These are phyloP conservation scores for Aspergillus transmontanensis DNA, from an alignment of 2,329 filamentous ascomycete species.

Conservation along the genomic window DNA sequence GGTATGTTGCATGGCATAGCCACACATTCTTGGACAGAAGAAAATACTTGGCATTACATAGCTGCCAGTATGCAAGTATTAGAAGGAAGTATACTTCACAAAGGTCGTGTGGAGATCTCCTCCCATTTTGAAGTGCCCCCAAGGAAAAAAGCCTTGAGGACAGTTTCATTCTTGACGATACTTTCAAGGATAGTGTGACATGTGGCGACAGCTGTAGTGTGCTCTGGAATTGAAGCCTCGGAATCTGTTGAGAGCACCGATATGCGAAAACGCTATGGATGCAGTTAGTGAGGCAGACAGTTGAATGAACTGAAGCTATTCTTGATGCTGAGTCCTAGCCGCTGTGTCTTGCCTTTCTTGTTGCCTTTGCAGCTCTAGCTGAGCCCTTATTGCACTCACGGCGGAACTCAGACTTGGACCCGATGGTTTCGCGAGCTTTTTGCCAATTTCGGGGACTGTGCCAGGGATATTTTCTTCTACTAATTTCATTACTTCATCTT, in stretches of 20 bases:
- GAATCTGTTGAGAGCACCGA: constrained; percentile 6
- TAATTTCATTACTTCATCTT: constrained; percentile 37
- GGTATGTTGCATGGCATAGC: not conserved
- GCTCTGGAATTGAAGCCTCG: constrained; percentile 13
- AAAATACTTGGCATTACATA: not conserved
- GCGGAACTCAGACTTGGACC: constrained; percentile 15
- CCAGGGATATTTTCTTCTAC: constrained; percentile 29
- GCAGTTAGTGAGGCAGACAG: not conserved
- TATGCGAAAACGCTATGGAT: constrained; percentile 2
- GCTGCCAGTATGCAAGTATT: not conserved
- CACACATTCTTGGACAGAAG: not conserved
- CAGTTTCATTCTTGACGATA: not conserved
- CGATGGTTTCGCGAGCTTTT: constrained; percentile 13
- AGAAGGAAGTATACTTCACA: not conserved
- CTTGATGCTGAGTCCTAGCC: not conserved
- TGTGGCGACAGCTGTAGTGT: constrained; percentile 6
- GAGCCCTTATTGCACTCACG: constrained; percentile 20
- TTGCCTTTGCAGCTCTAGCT: constrained; percentile 17
- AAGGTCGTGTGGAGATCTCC: not conserved
- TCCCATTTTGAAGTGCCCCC: not conserved
- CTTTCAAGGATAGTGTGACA: not conserved
- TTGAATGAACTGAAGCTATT: not conserved
- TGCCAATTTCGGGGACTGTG: constrained; percentile 11
- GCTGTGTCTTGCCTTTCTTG: not conserved
- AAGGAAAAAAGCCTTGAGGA: not conserved